Evolutionary conservation across 768 basidiomycete species (phyloP).

Genomic region (Auricularia auricula-judae): DNA sequence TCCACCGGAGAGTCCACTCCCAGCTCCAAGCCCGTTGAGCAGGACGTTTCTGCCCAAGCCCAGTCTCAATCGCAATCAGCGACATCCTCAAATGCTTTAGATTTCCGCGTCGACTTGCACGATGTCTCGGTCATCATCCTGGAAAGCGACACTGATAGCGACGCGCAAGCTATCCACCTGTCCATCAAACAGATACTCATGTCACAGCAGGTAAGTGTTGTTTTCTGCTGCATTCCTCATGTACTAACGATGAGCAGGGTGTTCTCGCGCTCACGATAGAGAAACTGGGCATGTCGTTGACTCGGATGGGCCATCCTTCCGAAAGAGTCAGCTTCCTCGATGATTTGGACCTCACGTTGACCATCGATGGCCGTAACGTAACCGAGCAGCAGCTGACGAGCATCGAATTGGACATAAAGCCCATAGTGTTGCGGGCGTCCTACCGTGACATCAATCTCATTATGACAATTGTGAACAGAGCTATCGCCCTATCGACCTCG

Average conservation of each 20-base stretch:
- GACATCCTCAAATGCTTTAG: constrained; percentile 16
- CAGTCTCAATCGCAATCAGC: constrained; percentile 9
- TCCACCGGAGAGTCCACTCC: constrained; percentile 18
- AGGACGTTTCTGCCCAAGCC: constrained; percentile 4
- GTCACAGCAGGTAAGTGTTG: constrained; percentile 67
- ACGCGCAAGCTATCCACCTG: constrained; percentile 79
- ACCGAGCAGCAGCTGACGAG: constrained; percentile 60
- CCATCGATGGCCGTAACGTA: constrained; percentile 71
- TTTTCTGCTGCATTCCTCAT: not conserved
- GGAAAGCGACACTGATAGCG: constrained; percentile 66
- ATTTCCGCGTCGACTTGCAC: constrained; percentile 80
- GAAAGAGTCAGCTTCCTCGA: constrained; percentile 90
- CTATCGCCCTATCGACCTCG: constrained; percentile 55
- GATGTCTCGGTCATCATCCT: constrained; percentile 82
- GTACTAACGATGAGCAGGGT: constrained; percentile 34
- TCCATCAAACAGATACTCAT: constrained; percentile 76
- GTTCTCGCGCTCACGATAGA: constrained; percentile 71
- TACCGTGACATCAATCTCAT: constrained; percentile 91
- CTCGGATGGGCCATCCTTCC: constrained; percentile 69
- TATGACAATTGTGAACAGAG: constrained; percentile 74
- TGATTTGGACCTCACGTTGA: constrained; percentile 78
- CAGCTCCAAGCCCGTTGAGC: constrained; percentile 6
- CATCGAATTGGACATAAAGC: constrained; percentile 71
- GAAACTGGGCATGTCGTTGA: constrained; percentile 86
- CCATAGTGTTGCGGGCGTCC: constrained; percentile 88